Conservation (phyloP, 202 grass and related monocot species). For the Setaria italica region DNA sequence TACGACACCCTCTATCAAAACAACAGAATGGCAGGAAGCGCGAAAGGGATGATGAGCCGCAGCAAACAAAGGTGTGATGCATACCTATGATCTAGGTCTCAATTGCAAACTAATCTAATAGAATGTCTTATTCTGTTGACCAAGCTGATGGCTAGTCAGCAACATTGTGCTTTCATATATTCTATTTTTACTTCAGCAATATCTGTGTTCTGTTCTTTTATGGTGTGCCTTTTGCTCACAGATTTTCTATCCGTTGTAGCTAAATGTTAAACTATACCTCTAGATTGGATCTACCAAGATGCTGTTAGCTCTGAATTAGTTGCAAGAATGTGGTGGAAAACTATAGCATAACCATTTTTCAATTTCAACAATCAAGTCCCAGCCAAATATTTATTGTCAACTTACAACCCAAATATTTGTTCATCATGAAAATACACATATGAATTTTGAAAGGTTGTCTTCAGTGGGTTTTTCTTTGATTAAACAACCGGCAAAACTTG, state of each 20-base stretch:
- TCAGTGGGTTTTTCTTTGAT: not conserved
- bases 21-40: conserved; percentile 64
- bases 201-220: not conserved
- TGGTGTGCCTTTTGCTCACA: conserved; percentile 1
- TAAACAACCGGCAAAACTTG: not conserved
- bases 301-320: conserved; percentile 11
- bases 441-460: not conserved
- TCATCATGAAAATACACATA: conserved; percentile 14
- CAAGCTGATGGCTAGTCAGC: not conserved
- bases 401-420: conserved; percentile 13
- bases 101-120: conserved; percentile 14
- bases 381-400: conserved; percentile 8
- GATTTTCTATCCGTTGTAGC: conserved; percentile 2
- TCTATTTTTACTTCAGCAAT: not conserved
- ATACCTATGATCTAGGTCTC: not conserved
- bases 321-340: conserved; percentile 16
- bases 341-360: conserved; percentile 21
- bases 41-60: conserved; percentile 64
- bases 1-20: conserved; percentile 46
- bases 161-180: conserved; percentile 34
- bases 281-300: conserved; percentile 5
- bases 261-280: conserved; percentile 2
- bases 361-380: not conserved
- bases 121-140: conserved; percentile 23
- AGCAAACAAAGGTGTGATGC: conserved; percentile 66